Evolutionary conservation across 2,329 filamentous ascomycete genomes (phyloP).

Genomic region (Zasmidium citrigriseum): DNA sequence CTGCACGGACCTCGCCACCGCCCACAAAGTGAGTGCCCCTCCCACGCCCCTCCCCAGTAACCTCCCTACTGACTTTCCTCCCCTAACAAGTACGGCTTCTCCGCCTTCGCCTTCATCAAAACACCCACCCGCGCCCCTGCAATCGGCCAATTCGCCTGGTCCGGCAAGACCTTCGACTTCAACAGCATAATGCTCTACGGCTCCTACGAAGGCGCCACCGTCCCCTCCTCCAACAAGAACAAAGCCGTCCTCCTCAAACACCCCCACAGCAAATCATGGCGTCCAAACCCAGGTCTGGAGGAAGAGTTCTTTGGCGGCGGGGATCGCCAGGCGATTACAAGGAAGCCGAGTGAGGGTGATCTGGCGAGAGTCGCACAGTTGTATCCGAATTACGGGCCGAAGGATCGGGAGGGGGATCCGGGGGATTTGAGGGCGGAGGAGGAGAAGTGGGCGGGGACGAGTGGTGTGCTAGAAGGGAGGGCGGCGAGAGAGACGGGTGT

Average conservation of each 20-base stretch:
- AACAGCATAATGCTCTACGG: conserved; percentile 5
- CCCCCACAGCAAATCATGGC: neutral
- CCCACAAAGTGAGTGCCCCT: too few species aligned
- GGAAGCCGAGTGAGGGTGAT: neutral
- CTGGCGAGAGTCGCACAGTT: neutral
- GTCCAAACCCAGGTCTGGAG: neutral
- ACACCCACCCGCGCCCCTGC: neutral
- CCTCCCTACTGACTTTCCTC: too few species aligned
- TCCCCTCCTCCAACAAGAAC: neutral
- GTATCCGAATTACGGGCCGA: neutral
- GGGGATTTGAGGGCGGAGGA: neutral
- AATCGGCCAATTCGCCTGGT: neutral
- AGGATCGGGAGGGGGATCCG: neutral
- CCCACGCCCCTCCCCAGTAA: too few species aligned
- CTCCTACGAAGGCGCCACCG: conserved; percentile 2
- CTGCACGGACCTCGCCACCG: neutral
- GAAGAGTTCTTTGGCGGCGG: neutral
- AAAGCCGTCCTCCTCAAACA: neutral
- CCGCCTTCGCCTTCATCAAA: neutral
- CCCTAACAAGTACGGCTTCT: conserved; percentile 7
- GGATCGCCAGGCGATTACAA: neutral
- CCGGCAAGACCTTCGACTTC: conserved; percentile 6
- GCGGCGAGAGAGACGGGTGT: neutral
- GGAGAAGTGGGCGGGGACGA: neutral
- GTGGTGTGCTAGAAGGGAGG: neutral